A percentile compares a stretch with the other conserved stretches of the same genome.
phyloP scores from a whole-genome alignment of 176 grass and related monocot genomes.

The Metroxylon sagu region DNA sequence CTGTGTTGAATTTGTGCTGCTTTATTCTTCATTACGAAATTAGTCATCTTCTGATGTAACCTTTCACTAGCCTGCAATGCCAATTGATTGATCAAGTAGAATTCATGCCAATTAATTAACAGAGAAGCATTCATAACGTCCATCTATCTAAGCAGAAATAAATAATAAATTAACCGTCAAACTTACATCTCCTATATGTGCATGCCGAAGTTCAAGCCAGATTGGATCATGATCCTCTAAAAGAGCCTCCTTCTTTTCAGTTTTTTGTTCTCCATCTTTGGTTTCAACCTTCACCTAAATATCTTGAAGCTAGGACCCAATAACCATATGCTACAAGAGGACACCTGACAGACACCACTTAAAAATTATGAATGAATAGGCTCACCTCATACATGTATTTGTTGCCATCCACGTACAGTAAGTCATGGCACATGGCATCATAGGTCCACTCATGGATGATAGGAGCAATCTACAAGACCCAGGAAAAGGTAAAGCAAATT shows the following conservation, averaged over 20 bases:
- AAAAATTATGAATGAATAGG: background rate
- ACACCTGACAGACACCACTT: too few species aligned
- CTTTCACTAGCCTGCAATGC: slow-evolving; percentile 56
- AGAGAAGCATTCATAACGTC: too few species aligned
- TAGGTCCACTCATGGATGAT: slow-evolving; percentile 99
- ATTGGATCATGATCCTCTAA: slow-evolving; percentile 94
- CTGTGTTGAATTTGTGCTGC: slow-evolving; percentile 64
- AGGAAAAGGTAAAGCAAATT: slow-evolving; percentile 13
- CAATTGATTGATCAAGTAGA: slow-evolving; percentile 1
- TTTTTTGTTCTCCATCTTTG: slow-evolving; percentile 43
- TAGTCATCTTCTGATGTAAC: slow-evolving; percentile 82
- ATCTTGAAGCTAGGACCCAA: slow-evolving; percentile 5
- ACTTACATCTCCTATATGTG: slow-evolving; percentile 79
- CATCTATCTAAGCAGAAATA: background rate
- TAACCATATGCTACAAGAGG: slow-evolving; percentile 9
- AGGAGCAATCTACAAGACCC: slow-evolving; percentile 62
- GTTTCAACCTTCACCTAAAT: slow-evolving; percentile 45
- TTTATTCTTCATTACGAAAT: slow-evolving; percentile 84
- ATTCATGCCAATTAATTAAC: background rate
- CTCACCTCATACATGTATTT: slow-evolving; percentile 91
- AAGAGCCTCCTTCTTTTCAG: slow-evolving; percentile 76
- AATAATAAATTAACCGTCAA: slow-evolving; percentile 14
- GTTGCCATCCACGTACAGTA: slow-evolving; percentile 83
- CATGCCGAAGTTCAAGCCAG: slow-evolving; percentile 78
- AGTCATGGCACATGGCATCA: slow-evolving; percentile 96